Evolutionary conservation across 805 yeast genomes (phyloP).

Genomic region (Myxozyma mucilagina): DNA sequence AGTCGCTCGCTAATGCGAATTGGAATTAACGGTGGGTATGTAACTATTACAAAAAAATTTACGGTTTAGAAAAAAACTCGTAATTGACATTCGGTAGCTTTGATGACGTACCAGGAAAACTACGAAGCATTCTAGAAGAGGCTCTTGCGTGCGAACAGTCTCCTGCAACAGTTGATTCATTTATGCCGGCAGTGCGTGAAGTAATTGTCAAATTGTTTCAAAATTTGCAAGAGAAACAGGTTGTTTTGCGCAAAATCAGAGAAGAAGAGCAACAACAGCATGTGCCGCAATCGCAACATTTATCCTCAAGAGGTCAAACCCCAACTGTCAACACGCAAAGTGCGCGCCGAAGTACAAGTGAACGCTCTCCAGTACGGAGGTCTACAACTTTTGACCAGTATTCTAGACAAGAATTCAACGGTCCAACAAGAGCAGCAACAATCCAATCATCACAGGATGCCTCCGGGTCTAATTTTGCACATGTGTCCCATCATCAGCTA

Average conservation of each 20-base stretch:
- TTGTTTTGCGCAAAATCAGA: conserved; percentile 45
- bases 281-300: conserved; percentile 31
- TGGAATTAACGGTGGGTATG: conserved; percentile 65
- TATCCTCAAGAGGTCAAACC: not conserved
- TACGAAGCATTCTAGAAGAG: conserved; percentile 77
- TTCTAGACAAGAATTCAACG: conserved; percentile 1
- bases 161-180: conserved; percentile 75
- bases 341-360: not conserved
- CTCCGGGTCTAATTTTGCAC: not conserved
- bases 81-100: conserved; percentile 55
- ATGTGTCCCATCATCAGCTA: not conserved
- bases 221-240: conserved; percentile 78
- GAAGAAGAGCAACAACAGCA: conserved; percentile 26
- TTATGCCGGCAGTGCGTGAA: conserved; percentile 79
- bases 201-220: conserved; percentile 79
- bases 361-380: conserved; percentile 12
- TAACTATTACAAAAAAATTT: not conserved
- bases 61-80: not conserved
- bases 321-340: not conserved
- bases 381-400: conserved; percentile 9
- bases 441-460: not conserved
- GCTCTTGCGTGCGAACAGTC: conserved; percentile 85
- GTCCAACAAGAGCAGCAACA: conserved; percentile 6
- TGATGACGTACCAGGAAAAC: conserved; percentile 84
- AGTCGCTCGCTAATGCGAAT: conserved; percentile 74